These are phyloP conservation scores for Orbilia oligospora DNA, from an alignment of 2,329 filamentous ascomycete species.

Conservation along the genomic window DNA sequence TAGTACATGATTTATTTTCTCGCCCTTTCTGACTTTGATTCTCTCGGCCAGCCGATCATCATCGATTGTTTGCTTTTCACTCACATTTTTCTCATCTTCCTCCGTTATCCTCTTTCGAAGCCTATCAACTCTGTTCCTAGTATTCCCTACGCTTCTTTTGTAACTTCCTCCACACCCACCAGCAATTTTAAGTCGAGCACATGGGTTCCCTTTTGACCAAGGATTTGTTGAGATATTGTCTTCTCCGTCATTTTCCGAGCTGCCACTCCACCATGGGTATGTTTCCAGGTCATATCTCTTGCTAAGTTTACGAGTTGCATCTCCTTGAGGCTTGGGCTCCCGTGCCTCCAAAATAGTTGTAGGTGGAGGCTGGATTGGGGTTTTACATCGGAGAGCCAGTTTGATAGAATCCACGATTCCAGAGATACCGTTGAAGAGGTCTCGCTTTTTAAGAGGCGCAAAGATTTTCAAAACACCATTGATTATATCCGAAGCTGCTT, in stretches of 20 bases:
- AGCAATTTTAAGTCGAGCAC: neutral
- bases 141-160: neutral
- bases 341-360: neutral
- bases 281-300: neutral
- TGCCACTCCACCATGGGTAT: slow-evolving; percentile 18
- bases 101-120: neutral
- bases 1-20: neutral
- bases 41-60: neutral
- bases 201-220: neutral
- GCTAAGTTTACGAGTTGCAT: neutral
- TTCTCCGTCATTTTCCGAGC: neutral
- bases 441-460: neutral
- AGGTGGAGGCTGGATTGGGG: too few relatives aligned
- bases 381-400: neutral
- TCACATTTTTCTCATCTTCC: neutral
- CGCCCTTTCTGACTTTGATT: neutral
- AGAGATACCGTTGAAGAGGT: neutral
- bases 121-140: neutral
- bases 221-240: neutral
- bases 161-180: neutral
- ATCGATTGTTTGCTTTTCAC: neutral
- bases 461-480: neutral
- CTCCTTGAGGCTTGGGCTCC: neutral
- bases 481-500: neutral
- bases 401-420: neutral